Percentiles rank a stretch among this genome's conserved stretches.
Evolutionary conservation across 495 filamentous ascomycete genomes (phyloP).

Genomic region (Aspergillus cavernicola): DNA sequence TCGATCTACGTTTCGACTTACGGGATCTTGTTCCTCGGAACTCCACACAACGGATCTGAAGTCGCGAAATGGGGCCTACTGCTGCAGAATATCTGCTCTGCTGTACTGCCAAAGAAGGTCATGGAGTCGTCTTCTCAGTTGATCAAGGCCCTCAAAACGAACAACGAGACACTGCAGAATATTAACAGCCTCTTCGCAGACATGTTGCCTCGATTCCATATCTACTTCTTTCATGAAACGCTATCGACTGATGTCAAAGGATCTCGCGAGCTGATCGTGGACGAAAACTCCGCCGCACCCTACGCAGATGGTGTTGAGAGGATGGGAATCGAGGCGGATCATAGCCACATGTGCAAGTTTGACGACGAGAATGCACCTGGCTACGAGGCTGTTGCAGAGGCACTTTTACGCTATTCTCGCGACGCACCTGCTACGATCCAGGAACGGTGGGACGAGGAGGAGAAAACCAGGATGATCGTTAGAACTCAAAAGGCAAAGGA

Average conservation of each 20-base stretch:
- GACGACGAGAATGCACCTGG: constrained; percentile 68
- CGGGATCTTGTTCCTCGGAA: constrained; percentile 81
- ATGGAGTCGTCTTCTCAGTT: constrained; percentile 68
- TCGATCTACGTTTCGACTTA: constrained; percentile 82
- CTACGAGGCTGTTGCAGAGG: constrained; percentile 68
- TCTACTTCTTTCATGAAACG: constrained; percentile 71
- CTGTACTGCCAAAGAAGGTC: constrained; percentile 65
- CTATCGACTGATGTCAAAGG: constrained; percentile 63
- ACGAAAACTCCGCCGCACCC: constrained; percentile 70
- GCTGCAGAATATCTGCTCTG: constrained; percentile 67
- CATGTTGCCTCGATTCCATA: constrained; percentile 66
- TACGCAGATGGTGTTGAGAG: constrained; percentile 70
- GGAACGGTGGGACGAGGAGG: constrained; percentile 62
- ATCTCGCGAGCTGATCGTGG: constrained; percentile 62
- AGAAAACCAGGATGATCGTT: constrained; percentile 45
- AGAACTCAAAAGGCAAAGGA: constrained; percentile 38
- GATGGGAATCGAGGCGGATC: constrained; percentile 76
- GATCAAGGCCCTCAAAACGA: constrained; percentile 66
- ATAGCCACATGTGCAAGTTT: constrained; percentile 88
- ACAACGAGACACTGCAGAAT: constrained; percentile 76
- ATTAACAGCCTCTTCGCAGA: constrained; percentile 77
- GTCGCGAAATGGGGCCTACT: constrained; percentile 72
- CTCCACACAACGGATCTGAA: constrained; percentile 79
- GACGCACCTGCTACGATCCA: constrained; percentile 55
- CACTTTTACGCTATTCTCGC: constrained; percentile 63